Percentiles rank a stretch among this genome's conserved stretches.
These are phyloP conservation scores for Paralagenidium karlingii DNA, from an alignment of 352 stramenopile genomes.

Conservation along the genomic window DNA sequence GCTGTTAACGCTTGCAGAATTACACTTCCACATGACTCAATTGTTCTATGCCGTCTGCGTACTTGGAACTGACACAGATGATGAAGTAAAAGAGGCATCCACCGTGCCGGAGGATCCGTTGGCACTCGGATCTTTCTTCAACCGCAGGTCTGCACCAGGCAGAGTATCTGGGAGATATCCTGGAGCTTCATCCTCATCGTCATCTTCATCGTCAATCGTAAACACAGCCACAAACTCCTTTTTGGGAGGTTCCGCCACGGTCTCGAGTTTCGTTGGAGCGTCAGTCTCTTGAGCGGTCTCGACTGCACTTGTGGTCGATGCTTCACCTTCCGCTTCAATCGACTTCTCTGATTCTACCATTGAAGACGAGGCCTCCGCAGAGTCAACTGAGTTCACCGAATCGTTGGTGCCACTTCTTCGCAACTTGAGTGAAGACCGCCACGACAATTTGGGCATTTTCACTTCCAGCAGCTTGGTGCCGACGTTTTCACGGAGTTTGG, in stretches of 20 bases:
- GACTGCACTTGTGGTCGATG: constrained; percentile 10
- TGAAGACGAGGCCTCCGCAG: constrained; percentile 22
- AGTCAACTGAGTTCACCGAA: not conserved
- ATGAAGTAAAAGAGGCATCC: too few species aligned
- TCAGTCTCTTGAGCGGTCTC: constrained; percentile 4
- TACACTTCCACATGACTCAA: too few species aligned
- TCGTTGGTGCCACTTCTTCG: not conserved
- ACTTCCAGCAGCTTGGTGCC: constrained; percentile 31
- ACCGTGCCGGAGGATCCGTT: too few species aligned
- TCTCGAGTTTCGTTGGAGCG: constrained; percentile 1
- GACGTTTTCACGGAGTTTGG: constrained; percentile 32
- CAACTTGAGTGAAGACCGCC: too few species aligned
- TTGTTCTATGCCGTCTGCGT: too few species aligned
- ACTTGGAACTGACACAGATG: too few species aligned
- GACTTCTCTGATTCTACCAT: constrained; percentile 24
- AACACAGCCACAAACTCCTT: constrained; percentile 58
- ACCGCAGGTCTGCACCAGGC: too few species aligned
- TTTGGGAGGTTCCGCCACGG: constrained; percentile 17
- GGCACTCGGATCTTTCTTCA: too few species aligned
- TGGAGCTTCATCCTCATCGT: too few species aligned
- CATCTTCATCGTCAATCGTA: constrained; percentile 64
- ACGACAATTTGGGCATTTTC: constrained; percentile 55
- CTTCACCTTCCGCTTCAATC: constrained; percentile 3
- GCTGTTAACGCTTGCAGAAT: too few species aligned
- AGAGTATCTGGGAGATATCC: too few species aligned